Evolutionary conservation across 495 filamentous ascomycete genomes (phyloP).

Genomic region (Penicillium cosmopolitanum): DNA sequence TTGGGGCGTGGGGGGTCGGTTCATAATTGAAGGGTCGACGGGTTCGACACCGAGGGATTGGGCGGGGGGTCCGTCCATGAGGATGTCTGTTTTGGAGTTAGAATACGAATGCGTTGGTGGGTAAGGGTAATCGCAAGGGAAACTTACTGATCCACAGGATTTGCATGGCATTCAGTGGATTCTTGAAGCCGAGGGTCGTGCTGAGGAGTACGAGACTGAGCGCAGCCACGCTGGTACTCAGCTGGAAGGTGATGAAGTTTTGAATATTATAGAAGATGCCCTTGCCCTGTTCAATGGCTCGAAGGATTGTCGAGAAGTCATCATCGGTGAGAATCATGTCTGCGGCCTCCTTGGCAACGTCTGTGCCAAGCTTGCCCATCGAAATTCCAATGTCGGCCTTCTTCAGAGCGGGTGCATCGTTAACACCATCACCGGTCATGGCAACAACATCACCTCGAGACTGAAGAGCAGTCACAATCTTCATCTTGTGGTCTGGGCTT

Average conservation of each 20-base stretch:
- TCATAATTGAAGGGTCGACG: slow-evolving; percentile 94
- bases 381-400: slow-evolving; percentile 97
- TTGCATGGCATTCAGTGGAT: slow-evolving; percentile 97
- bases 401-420: slow-evolving; percentile 95
- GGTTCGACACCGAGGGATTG: slow-evolving; percentile 96
- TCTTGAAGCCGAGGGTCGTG: slow-evolving; percentile 89
- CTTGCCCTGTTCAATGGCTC: slow-evolving; percentile 97
- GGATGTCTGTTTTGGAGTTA: slow-evolving; percentile 72
- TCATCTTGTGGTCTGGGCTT: slow-evolving; percentile 96
- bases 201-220: slow-evolving; percentile 88
- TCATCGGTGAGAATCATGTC: slow-evolving; percentile 99
- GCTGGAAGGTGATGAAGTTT: slow-evolving; percentile 98
- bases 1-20: slow-evolving; percentile 84
- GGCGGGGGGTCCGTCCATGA: slow-evolving; percentile 98
- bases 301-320: slow-evolving; percentile 95
- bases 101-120: slow-evolving; percentile 13
- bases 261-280: slow-evolving; percentile 99
- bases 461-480: slow-evolving; percentile 91
- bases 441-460: slow-evolving; percentile 94
- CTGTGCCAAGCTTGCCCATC: slow-evolving; percentile 93
- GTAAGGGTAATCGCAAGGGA: slow-evolving; percentile 2
- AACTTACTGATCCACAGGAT: slow-evolving; percentile 97
- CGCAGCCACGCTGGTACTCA: slow-evolving; percentile 95
- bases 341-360: slow-evolving; percentile 98
- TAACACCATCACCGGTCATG: slow-evolving; percentile 98